A percentile compares a stretch with the other conserved stretches of the same genome.
phyloP scores from a whole-genome alignment of 352 stramenopile genomes.

The Phytophthora pinifolia region DNA sequence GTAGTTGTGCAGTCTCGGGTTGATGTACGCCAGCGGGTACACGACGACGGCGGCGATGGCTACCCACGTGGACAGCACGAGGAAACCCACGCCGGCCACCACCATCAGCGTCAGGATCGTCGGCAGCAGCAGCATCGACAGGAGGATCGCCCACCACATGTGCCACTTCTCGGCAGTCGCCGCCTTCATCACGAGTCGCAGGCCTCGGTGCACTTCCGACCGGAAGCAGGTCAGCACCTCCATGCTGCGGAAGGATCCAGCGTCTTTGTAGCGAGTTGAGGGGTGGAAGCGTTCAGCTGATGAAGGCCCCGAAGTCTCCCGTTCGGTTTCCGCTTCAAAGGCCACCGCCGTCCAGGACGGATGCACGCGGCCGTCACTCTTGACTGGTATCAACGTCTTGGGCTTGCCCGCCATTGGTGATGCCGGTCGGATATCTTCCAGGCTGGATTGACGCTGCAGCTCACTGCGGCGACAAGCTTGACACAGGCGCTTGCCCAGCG shows the following conservation, averaged over 20 bases:
- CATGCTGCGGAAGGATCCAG: slow-evolving; percentile 22
- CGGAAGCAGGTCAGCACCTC: slow-evolving; percentile 31
- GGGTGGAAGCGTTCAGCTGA: neutral
- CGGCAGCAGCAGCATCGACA: slow-evolving; percentile 25
- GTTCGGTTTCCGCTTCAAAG: slow-evolving; percentile 7
- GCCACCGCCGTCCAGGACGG: slow-evolving; percentile 1
- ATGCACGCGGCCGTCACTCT: slow-evolving; percentile 3
- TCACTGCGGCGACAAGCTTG: slow-evolving; percentile 18
- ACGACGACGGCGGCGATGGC: slow-evolving; percentile 12
- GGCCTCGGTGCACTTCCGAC: slow-evolving; percentile 19
- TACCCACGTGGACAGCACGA: slow-evolving; percentile 24
- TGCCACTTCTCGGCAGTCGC: slow-evolving; percentile 25
- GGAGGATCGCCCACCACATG: slow-evolving; percentile 23
- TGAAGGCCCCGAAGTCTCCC: slow-evolving; percentile 1
- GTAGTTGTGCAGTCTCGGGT: slow-evolving; percentile 25
- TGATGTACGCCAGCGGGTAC: slow-evolving; percentile 24
- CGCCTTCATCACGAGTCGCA: slow-evolving; percentile 21
- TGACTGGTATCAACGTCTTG: slow-evolving; percentile 1
- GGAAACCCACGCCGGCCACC: slow-evolving; percentile 17
- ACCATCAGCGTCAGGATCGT: slow-evolving; percentile 20
- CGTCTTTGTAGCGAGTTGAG: slow-evolving; percentile 7
- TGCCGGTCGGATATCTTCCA: slow-evolving; percentile 22
- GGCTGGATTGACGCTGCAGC: slow-evolving; percentile 9
- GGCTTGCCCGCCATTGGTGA: slow-evolving; percentile 14
- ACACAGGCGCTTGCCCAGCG: slow-evolving; percentile 2